Evolutionary conservation across 345 rosid species (phyloP), one percentile per base, ranked within the genome.

Genomic region (Cardamine resedifolia): DNA sequence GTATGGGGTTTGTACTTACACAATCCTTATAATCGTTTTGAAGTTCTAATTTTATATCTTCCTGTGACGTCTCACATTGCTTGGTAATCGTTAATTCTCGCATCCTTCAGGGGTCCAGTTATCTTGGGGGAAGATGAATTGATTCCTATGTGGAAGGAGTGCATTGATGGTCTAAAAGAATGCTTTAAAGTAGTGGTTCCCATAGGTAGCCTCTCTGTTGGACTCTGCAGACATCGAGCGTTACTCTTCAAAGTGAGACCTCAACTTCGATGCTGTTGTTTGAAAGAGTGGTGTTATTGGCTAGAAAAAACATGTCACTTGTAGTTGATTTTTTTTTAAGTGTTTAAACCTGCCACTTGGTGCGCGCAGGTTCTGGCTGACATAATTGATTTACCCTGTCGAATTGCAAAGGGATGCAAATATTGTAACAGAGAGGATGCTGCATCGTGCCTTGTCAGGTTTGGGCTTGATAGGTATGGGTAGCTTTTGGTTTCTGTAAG

Each of bases 221-320:
- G 99, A 75, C 88, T 90, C 68, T 96, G 99, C 88, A 85, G 96
- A 81, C 98, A 96, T 80, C 92, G 99, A 68, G 85, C 96, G 77
- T 81, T 92, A 76, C 83, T 96, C 69, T 96, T 96, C 85, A 96
- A 96, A 84, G 99, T 92, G 82, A 83, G 90, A 77, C 43, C 61
- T 70, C 71, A 64, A 45, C 50, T 58, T 77, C 23, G 15, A 11
- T 76, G 56, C 24, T 48, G 3, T 19, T 33, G 44, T 11, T 45
- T 30, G 16, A 9, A 68, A 39, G 14, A 49, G 59, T 53, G 60
- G 44, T 26, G 53, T 53, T 68, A 10, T 55, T 62, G 61, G 53
- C 56, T 47, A 2, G 44, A 61, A 45, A 58, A 43, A 8, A 2
- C 12, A 52, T 43, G 64, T 44, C 12, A 33, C 20, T 20, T 10